Evolutionary conservation across 1,139 yeast species (phyloP).

Genomic region (Debaryomyces subglobosus): DNA sequence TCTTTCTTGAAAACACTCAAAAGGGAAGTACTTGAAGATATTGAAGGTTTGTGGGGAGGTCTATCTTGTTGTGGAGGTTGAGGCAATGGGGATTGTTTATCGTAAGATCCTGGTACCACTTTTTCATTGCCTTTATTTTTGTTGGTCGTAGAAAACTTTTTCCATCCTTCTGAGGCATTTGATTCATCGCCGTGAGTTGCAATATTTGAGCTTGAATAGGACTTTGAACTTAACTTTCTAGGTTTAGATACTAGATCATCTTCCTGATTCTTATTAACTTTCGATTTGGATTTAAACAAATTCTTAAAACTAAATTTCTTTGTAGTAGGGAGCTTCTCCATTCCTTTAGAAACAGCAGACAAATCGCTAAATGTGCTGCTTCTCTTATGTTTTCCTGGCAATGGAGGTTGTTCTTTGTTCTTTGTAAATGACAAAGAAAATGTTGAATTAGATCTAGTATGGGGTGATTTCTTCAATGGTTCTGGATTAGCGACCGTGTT

Average conservation of each 20-base stretch:
- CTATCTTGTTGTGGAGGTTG: slow-evolving; percentile 16
- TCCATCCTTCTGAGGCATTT: slow-evolving; percentile 5
- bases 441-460: slow-evolving; percentile 34
- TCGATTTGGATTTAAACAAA: slow-evolving; percentile 40
- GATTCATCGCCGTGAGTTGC: slow-evolving; percentile 9
- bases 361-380: slow-evolving; percentile 25
- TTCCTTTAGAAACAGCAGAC: slow-evolving; percentile 16
- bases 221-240: slow-evolving; percentile 26
- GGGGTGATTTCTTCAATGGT: slow-evolving; percentile 23
- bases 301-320: slow-evolving; percentile 46
- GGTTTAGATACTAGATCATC: slow-evolving; percentile 19
- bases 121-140: slow-evolving; percentile 12
- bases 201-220: slow-evolving; percentile 36
- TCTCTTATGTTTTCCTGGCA: slow-evolving; percentile 9
- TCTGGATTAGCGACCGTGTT: background rate
- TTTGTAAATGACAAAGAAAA: slow-evolving; percentile 24
- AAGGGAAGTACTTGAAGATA: slow-evolving; percentile 12
- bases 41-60: background rate
- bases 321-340: slow-evolving; percentile 10
- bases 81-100: slow-evolving; percentile 12
- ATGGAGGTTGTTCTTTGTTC: slow-evolving; percentile 13
- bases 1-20: slow-evolving; percentile 31
- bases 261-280: slow-evolving; percentile 21
- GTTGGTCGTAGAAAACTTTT: background rate
- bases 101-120: slow-evolving; percentile 1